Conservation (phyloP, 495 filamentous ascomycete genomes). For the Tetracladium marchalianum region DNA sequence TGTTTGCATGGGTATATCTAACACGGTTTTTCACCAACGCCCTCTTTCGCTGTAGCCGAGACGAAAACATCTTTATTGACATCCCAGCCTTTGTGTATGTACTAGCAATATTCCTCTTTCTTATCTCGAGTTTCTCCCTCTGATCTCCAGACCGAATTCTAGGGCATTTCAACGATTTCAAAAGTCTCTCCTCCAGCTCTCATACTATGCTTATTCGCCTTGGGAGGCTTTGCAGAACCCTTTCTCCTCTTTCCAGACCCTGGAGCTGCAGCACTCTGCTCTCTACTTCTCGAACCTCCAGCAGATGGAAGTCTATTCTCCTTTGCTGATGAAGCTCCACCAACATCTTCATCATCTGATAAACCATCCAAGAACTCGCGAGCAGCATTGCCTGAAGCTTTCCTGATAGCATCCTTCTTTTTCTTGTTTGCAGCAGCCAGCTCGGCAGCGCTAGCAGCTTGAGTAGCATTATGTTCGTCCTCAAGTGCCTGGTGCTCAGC, state of each 20-base stretch:
- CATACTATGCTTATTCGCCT: constrained; percentile 10
- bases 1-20: too few relatives aligned
- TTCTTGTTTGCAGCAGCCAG: constrained; percentile 35
- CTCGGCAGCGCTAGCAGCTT: constrained; percentile 32
- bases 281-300: not conserved
- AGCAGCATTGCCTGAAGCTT: not conserved
- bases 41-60: too few relatives aligned
- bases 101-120: not conserved
- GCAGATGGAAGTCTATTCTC: constrained; percentile 8
- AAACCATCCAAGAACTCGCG: constrained; percentile 5
- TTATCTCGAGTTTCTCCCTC: not conserved
- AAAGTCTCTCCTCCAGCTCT: constrained; percentile 14
- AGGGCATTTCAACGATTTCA: constrained; percentile 9
- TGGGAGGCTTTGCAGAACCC: not conserved
- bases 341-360: not conserved
- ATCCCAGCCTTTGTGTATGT: not conserved
- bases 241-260: constrained; percentile 1
- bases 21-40: too few relatives aligned
- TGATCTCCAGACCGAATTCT: not conserved
- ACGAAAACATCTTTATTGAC: not conserved
- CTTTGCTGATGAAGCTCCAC: constrained; percentile 5
- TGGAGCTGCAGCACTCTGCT: constrained; percentile 3
- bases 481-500: constrained; percentile 59
- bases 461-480: constrained; percentile 53
- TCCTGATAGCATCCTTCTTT: constrained; percentile 29